Percentiles rank a stretch among this genome's conserved stretches.
Evolutionary conservation across 148 eudicot species (phyloP).

Genomic region (Rhododendron ferrugineum): DNA sequence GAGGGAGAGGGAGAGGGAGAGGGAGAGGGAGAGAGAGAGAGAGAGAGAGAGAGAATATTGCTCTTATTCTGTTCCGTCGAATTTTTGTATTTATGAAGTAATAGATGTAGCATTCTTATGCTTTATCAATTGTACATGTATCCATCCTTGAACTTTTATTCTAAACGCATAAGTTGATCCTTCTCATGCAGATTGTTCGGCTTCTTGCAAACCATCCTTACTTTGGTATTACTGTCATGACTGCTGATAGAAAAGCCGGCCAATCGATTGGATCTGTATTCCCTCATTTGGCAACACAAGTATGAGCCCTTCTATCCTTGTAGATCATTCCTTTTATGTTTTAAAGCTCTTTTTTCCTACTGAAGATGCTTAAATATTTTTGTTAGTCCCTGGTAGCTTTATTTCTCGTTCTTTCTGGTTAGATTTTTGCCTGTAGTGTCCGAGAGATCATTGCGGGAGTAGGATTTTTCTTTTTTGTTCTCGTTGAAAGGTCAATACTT

Average conservation of each 20-base stretch:
- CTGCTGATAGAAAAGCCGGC: slow-evolving; percentile 98
- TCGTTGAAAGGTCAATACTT: not conserved
- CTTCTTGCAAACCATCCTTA: slow-evolving; percentile 79
- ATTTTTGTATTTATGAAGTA: not conserved
- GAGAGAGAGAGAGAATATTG: no score
- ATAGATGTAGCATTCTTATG: not conserved
- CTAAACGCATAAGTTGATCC: not conserved
- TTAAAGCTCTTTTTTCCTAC: not conserved
- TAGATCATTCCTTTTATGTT: not conserved
- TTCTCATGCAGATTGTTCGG: slow-evolving; percentile 60
- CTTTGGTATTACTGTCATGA: slow-evolving; percentile 75
- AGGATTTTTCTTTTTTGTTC: not conserved
- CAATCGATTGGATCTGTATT: slow-evolving; percentile 90
- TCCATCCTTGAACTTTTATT: not conserved
- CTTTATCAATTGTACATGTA: not conserved
- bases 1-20: no score
- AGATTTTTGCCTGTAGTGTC: not conserved
- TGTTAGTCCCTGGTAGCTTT: not conserved
- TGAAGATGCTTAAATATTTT: not conserved
- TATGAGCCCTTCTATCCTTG: slow-evolving; percentile 15
- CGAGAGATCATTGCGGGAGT: not conserved
- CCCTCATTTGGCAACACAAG: slow-evolving; percentile 80
- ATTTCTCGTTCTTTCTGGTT: not conserved
- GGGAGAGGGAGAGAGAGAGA: no score
- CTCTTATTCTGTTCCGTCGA: not conserved